A percentile compares a stretch with the other conserved stretches of the same genome.
Conservation (phyloP, 1,284 basidiomycete genomes). For the Moniliophthora roreri region DNA sequence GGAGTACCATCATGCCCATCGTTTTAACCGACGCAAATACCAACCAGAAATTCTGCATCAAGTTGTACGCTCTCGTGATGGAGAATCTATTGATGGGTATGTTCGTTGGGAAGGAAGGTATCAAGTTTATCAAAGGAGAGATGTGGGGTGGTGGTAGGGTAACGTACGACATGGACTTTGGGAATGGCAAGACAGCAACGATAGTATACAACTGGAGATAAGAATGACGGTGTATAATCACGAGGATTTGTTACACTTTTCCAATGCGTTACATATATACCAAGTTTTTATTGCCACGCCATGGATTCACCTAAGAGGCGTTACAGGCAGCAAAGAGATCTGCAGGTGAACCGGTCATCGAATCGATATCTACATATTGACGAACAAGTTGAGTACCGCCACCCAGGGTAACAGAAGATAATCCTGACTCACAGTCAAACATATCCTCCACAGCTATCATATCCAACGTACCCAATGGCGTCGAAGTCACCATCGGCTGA, state of each 20-base stretch:
- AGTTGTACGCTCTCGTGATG: constrained; percentile 19
- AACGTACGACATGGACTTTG: background rate
- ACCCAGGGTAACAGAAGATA: background rate
- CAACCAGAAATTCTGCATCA: constrained; percentile 14
- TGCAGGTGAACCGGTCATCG: constrained; percentile 31
- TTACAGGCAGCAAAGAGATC: constrained; percentile 32
- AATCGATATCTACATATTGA: constrained; percentile 34
- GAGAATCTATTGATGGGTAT: constrained; percentile 20
- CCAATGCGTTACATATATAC: no score
- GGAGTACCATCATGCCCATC: constrained; percentile 22
- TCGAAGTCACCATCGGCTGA: constrained; percentile 45
- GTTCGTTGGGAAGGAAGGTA: constrained; percentile 16
- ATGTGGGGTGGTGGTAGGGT: background rate
- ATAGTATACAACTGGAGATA: no score
- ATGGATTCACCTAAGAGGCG: no score
- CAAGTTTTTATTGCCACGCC: no score
- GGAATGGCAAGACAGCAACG: background rate
- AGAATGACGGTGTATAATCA: no score
- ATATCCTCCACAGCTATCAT: constrained; percentile 41
- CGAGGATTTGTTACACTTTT: no score
- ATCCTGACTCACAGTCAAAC: constrained; percentile 36
- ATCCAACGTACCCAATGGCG: constrained; percentile 41
- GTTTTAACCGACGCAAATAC: constrained; percentile 17
- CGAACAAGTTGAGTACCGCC: background rate
- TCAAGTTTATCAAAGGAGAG: background rate